Base-by-base conservation (phyloP, 2,329 filamentous ascomycete species). In the Epichloe gansuensis region DNA sequence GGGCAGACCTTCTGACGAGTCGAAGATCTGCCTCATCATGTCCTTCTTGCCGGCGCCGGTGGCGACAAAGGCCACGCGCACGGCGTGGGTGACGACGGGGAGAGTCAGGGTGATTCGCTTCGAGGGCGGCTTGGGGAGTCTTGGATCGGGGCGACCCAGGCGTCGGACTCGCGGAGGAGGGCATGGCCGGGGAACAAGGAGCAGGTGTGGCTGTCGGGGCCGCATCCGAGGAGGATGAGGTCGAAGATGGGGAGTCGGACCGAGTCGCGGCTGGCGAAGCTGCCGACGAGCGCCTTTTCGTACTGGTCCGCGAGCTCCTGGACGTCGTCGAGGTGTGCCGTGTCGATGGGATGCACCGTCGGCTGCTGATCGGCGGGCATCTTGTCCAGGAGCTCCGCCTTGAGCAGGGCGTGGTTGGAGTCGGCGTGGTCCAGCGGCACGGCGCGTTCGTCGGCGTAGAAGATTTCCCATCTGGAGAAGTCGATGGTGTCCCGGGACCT, bases 151-250 rank as follows among this genome's bases (percentile, higher is more conserved):
- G 91, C 85, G 44, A 97, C 89, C 93, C 93, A 98, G 51, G 91
- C 89, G 62, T 83, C 85, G 38, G 81, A 81, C 73, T 97, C 91
- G 58, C 90, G 83, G 59, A 97, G 78, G 51, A 97, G 78, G 54
- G 85, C 80, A 66, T 96, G 91, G 52, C 85, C 86, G 5, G 93
- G 93, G 76, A 98, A 98, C 50, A 98, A 76, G 62, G 86, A 93
- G 82, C 93, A 97, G 37, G 93, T 97, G 74, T 98, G 93, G 50
- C 93, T 93, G 68, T 97, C 93, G 13, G 93, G 91, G 0, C 93
- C 93, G 67, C 88, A 95, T 62, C 93, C 93, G 43, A 98, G 82
- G 43, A 98, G 81, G 52, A 98, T 77, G 51, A 98, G 80, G 68
- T 98, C 93, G 69, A 97, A 98, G 64, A 95, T 86, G 60, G 93